Conservation (phyloP, 228 moss, liverwort and hornwort species). For the Sphagnum magellanicum region DNA sequence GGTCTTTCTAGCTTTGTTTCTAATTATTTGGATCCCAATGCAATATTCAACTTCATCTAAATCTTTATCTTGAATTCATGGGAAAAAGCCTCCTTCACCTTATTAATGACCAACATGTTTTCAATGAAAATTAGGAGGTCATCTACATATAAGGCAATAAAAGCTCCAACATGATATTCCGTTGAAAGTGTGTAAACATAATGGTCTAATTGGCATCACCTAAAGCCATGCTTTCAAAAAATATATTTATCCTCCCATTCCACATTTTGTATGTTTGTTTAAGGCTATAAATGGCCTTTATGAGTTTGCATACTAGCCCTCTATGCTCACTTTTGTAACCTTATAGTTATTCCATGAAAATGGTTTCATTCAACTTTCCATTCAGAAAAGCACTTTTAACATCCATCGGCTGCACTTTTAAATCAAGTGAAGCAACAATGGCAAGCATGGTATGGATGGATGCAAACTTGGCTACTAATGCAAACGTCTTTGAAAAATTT, state of each 20-base stretch:
- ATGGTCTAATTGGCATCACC: not conserved
- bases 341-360: not conserved
- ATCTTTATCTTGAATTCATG: not conserved
- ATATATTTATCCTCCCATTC: not conserved
- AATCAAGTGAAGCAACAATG: not conserved
- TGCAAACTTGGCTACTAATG: not conserved
- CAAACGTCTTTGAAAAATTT: not conserved
- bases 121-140: not conserved
- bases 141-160: not conserved
- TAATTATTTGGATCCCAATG: not conserved
- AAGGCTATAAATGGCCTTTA: not conserved
- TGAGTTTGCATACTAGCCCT: not conserved
- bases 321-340: not conserved
- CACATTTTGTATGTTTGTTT: not conserved
- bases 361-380: not conserved
- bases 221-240: not conserved
- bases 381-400: not conserved
- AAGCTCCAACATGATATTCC: not conserved
- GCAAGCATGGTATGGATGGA: not conserved
- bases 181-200: not conserved
- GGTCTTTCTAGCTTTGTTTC: not conserved
- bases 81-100: not conserved
- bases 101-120: not conserved
- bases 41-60: not conserved
- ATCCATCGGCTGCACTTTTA: not conserved